These are phyloP conservation scores for Pleodorina starrii DNA, from an alignment of 139 green algal genomes.

Conservation along the genomic window DNA sequence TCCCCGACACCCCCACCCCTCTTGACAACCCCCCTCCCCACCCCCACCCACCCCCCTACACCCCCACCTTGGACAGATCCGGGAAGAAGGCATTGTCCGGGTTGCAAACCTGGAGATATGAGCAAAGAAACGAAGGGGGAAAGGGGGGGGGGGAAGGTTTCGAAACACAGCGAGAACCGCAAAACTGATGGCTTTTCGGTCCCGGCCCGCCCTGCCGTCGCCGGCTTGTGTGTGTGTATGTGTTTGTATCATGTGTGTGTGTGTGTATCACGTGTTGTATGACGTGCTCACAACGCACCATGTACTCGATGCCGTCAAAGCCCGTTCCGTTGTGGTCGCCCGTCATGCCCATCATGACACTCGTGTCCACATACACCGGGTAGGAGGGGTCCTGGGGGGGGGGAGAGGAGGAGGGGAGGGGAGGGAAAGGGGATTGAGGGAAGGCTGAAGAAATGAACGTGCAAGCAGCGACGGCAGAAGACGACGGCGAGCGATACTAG, in stretches of 20 bases:
- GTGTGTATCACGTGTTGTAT: no score
- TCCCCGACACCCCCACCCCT: background rate
- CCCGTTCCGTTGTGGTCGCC: slow-evolving; percentile 83
- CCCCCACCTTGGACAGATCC: slow-evolving; percentile 83
- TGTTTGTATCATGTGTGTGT: no score
- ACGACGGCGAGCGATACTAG: no score
- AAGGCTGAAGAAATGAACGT: background rate
- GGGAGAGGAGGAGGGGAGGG: background rate
- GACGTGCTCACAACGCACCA: no score
- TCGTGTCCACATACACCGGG: slow-evolving; percentile 98
- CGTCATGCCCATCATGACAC: slow-evolving; percentile 98
- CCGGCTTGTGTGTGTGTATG: no score
- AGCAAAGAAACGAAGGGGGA: no score
- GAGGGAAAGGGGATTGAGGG: background rate
- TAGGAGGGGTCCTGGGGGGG: slow-evolving; percentile 96
- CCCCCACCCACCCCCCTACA: background rate
- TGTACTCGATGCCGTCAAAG: slow-evolving; percentile 96
- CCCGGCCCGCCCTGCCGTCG: no score
- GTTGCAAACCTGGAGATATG: slow-evolving; percentile 81
- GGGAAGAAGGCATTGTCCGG: slow-evolving; percentile 98
- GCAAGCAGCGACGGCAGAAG: no score
- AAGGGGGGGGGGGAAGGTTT: no score
- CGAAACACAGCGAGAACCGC: no score
- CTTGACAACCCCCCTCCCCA: background rate
- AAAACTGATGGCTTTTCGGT: no score